These are phyloP conservation scores for Picea sitchensis DNA, from an alignment of 75 land plant genomes.

Conservation along the genomic window DNA sequence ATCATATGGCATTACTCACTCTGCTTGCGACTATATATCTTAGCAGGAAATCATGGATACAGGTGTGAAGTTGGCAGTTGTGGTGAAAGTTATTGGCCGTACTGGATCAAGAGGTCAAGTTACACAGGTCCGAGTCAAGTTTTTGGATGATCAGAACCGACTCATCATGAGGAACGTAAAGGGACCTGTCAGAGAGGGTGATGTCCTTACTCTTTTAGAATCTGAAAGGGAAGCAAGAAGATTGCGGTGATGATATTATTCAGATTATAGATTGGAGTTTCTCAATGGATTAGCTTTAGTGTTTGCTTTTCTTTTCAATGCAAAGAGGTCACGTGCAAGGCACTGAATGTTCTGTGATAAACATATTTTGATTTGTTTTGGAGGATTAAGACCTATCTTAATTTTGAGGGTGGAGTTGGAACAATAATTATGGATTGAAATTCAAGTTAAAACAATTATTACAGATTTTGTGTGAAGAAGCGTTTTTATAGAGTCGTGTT, in stretches of 20 bases:
- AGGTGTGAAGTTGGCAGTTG: conserved; percentile 48
- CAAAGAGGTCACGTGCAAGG: too few species aligned
- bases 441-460: too few species aligned
- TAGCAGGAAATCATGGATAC: conserved; percentile 30
- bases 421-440: too few species aligned
- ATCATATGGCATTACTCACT: too few species aligned
- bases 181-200: conserved; percentile 68
- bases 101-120: conserved; percentile 62
- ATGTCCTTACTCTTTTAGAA: conserved; percentile 66
- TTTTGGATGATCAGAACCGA: conserved; percentile 61
- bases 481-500: too few species aligned
- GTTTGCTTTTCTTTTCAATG: too few species aligned
- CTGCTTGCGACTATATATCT: not conserved
- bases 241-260: conserved; percentile 23
- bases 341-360: too few species aligned
- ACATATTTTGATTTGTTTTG: too few species aligned
- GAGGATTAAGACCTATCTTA: too few species aligned
- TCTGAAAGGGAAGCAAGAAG: conserved; percentile 77
- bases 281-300: too few species aligned
- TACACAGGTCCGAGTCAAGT: conserved; percentile 71
- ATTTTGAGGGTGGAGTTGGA: too few species aligned
- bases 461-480: too few species aligned
- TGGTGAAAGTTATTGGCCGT: conserved; percentile 52
- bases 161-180: conserved; percentile 76
- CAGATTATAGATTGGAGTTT: not conserved